Evolutionary conservation across 2,329 filamentous ascomycete genomes (phyloP).

Genomic region (Cladorrhinum sp.): DNA sequence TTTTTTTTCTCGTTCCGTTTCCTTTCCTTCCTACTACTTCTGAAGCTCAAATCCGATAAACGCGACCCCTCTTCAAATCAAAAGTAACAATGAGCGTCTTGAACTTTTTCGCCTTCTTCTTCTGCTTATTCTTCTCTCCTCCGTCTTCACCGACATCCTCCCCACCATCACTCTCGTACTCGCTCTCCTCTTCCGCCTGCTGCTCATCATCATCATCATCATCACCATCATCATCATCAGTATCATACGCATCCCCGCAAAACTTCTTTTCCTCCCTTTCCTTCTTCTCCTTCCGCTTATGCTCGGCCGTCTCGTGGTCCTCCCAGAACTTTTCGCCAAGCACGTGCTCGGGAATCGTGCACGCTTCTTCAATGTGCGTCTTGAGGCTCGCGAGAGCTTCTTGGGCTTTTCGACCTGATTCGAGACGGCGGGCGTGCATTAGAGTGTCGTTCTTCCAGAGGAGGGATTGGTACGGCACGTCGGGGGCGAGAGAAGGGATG

Average conservation of each 20-base stretch:
- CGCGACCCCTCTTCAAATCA: conserved; percentile 11
- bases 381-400: conserved; percentile 19
- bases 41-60: conserved; percentile 13
- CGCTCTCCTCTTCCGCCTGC: neutral
- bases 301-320: conserved; percentile 20
- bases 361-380: conserved; percentile 27
- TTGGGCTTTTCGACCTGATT: conserved; percentile 15
- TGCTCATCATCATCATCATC: conserved; percentile 1
- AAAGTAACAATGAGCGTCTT: conserved; percentile 19
- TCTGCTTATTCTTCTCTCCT: neutral
- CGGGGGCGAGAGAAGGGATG: neutral
- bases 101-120: neutral
- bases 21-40: neutral
- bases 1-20: no score
- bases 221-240: neutral
- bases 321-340: conserved; percentile 26
- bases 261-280: conserved; percentile 15
- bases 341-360: conserved; percentile 19
- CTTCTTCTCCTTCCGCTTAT: conserved; percentile 12
- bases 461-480: neutral
- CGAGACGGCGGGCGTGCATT: conserved; percentile 18
- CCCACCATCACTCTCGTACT: neutral
- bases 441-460: conserved; percentile 21
- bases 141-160: conserved; percentile 20
- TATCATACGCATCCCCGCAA: conserved; percentile 16